Evolutionary conservation across 805 yeast species (phyloP).

Genomic region (Candida ovalis): DNA sequence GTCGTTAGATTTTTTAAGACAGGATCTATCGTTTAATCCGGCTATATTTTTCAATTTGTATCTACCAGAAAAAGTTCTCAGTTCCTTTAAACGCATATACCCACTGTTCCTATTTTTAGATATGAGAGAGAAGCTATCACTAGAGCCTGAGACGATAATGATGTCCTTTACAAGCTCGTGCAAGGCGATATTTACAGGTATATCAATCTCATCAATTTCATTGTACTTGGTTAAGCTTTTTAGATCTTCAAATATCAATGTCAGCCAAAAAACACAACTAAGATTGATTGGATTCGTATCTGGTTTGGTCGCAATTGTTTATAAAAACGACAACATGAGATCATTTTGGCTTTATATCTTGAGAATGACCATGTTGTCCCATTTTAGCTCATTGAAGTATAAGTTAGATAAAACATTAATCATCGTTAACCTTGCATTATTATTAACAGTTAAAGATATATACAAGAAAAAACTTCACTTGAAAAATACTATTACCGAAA

Average conservation of each 20-base stretch:
- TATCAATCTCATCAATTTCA: constrained; percentile 9
- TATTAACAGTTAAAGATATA: constrained; percentile 14
- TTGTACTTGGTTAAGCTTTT: constrained; percentile 2
- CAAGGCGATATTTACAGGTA: constrained; percentile 10
- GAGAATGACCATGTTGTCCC: constrained; percentile 17
- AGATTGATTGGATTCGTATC: constrained; percentile 15
- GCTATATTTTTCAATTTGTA: neutral
- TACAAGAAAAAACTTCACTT: neutral
- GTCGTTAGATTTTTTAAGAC: constrained; percentile 6
- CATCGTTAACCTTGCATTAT: constrained; percentile 9
- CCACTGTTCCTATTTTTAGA: constrained; percentile 11
- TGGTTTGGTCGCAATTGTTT: constrained; percentile 10
- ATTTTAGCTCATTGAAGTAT: constrained; percentile 6
- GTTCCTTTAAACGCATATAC: constrained; percentile 12
- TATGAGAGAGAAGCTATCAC: neutral
- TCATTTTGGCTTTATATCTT: constrained; percentile 21
- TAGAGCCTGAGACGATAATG: constrained; percentile 8
- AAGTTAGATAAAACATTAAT: constrained; percentile 14
- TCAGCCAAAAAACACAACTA: constrained; percentile 2
- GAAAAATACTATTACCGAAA: constrained; percentile 4
- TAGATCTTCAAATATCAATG: neutral
- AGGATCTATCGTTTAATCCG: neutral
- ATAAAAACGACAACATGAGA: constrained; percentile 10
- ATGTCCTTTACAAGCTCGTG: constrained; percentile 5
- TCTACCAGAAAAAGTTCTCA: constrained; percentile 9